These are phyloP conservation scores for Ceratobasidium sp. DNA, from an alignment of 1,284 basidiomycete species.

Conservation along the genomic window DNA sequence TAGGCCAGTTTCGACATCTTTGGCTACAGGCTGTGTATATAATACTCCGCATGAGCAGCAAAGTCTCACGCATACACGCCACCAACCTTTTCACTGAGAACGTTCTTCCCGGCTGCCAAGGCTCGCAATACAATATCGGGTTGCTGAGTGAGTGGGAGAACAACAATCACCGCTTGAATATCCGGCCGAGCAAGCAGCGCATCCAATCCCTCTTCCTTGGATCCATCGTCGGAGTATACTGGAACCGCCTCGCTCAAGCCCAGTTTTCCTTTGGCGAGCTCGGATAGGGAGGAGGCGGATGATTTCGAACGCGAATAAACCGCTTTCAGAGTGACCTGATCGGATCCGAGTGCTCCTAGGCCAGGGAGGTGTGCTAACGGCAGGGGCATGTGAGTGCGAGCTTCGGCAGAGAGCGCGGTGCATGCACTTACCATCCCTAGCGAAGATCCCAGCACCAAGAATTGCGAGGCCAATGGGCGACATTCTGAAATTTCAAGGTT, in stretches of 20 bases:
- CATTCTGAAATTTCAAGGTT: neutral
- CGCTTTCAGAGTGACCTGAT: conserved; percentile 68
- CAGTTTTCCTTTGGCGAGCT: conserved; percentile 61
- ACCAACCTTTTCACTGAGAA: conserved; percentile 78
- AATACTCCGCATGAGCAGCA: neutral
- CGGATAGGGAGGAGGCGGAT: conserved; percentile 68
- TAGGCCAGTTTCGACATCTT: conserved; percentile 73
- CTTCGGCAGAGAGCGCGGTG: neutral
- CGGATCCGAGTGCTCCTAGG: conserved; percentile 66
- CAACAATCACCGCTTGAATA: conserved; percentile 79
- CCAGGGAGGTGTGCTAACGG: conserved; percentile 76
- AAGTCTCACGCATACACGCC: neutral
- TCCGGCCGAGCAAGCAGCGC: conserved; percentile 74
- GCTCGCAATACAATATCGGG: conserved; percentile 73
- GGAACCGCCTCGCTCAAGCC: conserved; percentile 56
- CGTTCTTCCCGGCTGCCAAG: conserved; percentile 75
- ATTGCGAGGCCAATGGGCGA: conserved; percentile 67
- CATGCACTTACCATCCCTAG: conserved; percentile 68
- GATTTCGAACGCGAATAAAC: conserved; percentile 83
- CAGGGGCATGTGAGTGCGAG: neutral
- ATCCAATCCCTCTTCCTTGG: conserved; percentile 63
- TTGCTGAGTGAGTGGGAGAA: conserved; percentile 81
- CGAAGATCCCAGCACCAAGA: conserved; percentile 80
- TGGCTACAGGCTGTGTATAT: conserved; percentile 69
- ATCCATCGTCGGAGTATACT: conserved; percentile 69